phyloP scores from a whole-genome alignment of 768 basidiomycete genomes.

The Termitomyces heimii region DNA sequence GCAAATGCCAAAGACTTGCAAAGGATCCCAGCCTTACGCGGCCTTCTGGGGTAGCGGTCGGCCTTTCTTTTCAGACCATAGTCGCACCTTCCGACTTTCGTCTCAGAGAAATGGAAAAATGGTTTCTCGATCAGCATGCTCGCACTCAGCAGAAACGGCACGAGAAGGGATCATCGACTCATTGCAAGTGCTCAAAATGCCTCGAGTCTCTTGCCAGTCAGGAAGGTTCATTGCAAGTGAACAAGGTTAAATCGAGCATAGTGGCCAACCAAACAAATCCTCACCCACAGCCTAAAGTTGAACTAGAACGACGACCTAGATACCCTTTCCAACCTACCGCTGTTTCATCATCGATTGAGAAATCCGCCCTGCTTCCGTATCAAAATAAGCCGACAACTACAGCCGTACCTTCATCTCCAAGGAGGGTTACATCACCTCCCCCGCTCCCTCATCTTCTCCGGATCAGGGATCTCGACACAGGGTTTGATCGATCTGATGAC shows the following conservation, averaged over 20 bases:
- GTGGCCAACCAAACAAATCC: neutral
- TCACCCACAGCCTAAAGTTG: neutral
- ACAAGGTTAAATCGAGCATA: neutral
- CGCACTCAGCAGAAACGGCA: slow-evolving; percentile 20
- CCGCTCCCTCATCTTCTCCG: slow-evolving; percentile 36
- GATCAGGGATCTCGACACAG: slow-evolving; percentile 14
- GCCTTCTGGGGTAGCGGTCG: slow-evolving; percentile 22
- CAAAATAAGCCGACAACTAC: slow-evolving; percentile 1
- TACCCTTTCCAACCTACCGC: slow-evolving; percentile 4
- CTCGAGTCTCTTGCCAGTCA: slow-evolving; percentile 7
- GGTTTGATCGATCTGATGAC: slow-evolving; percentile 17
- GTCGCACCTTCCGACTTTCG: slow-evolving; percentile 69
- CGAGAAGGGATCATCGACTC: slow-evolving; percentile 4
- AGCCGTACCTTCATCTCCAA: neutral
- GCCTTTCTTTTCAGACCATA: slow-evolving; percentile 51
- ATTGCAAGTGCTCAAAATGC: slow-evolving; percentile 21
- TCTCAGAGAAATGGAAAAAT: slow-evolving; percentile 74
- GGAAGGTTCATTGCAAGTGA: neutral
- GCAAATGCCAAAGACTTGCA: slow-evolving; percentile 66
- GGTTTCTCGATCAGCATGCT: slow-evolving; percentile 56
- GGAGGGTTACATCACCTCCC: slow-evolving; percentile 28
- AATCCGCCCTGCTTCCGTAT: slow-evolving; percentile 6
- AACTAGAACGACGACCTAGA: slow-evolving; percentile 8
- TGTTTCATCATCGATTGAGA: neutral
- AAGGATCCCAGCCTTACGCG: slow-evolving; percentile 30